phyloP scores from a whole-genome alignment of 2,329 filamentous ascomycete species.

The Endoconidiophora polonica region DNA sequence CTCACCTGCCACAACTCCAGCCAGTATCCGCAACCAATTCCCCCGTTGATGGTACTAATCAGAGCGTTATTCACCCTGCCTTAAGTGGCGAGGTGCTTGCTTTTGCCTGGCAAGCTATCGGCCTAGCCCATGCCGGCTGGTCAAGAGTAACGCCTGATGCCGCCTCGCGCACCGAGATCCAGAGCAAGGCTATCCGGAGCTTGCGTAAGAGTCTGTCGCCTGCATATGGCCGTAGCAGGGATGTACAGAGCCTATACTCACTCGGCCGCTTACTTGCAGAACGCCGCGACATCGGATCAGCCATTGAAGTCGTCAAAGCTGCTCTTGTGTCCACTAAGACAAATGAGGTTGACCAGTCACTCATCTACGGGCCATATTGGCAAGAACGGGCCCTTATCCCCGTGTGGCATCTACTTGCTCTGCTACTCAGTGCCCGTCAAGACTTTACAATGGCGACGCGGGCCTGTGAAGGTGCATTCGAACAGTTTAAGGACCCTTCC shows the following conservation, averaged over 20 bases:
- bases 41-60: slow-evolving; percentile 19
- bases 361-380: slow-evolving; percentile 35
- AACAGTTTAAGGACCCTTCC: slow-evolving; percentile 62
- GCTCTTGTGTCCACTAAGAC: slow-evolving; percentile 48
- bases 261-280: slow-evolving; percentile 78
- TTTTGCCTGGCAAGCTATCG: slow-evolving; percentile 67
- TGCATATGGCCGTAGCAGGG: slow-evolving; percentile 46
- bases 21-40: slow-evolving; percentile 14
- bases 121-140: slow-evolving; percentile 75
- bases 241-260: slow-evolving; percentile 63
- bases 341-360: slow-evolving; percentile 26
- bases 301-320: slow-evolving; percentile 67
- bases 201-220: slow-evolving; percentile 57
- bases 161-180: slow-evolving; percentile 51
- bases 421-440: slow-evolving; percentile 72
- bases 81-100: slow-evolving; percentile 48
- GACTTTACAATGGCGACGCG: slow-evolving; percentile 66
- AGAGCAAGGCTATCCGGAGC: slow-evolving; percentile 59
- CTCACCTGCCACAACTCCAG: slow-evolving; percentile 32
- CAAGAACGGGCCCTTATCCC: slow-evolving; percentile 54
- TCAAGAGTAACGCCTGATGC: slow-evolving; percentile 66
- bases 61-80: slow-evolving; percentile 21
- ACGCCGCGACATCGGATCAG: slow-evolving; percentile 60
- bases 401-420: slow-evolving; percentile 77
- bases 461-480: slow-evolving; percentile 79